phyloP scores from a whole-genome alignment of 352 stramenopile species.

The Elongisporangium prolatum region DNA sequence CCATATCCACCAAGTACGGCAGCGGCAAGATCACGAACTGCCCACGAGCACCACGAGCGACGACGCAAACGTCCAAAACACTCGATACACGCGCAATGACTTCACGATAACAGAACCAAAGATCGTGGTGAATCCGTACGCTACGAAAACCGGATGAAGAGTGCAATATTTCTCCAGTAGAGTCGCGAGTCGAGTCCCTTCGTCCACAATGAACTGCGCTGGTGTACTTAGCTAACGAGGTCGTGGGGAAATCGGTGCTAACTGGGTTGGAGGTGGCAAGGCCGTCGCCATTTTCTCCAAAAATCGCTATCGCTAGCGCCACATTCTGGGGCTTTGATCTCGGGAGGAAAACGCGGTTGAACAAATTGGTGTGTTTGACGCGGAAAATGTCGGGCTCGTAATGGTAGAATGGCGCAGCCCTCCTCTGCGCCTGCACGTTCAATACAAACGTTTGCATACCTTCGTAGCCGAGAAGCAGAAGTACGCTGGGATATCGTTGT shows the following conservation, averaged over 20 bases:
- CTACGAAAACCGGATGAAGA: too few relatives aligned
- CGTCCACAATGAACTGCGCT: conserved; percentile 9
- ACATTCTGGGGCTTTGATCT: conserved; percentile 11
- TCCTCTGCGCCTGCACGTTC: conserved; percentile 8
- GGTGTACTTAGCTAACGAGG: conserved; percentile 26
- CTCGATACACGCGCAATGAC: too few relatives aligned
- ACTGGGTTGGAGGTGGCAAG: conserved; percentile 27
- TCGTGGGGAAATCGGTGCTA: conserved; percentile 28
- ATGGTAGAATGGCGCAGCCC: conserved; percentile 37
- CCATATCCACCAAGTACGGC: too few relatives aligned
- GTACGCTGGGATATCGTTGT: conserved; percentile 34
- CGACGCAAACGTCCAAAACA: too few relatives aligned
- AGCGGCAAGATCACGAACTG: too few relatives aligned
- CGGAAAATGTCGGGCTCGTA: conserved; percentile 47
- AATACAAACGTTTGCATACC: conserved; percentile 9
- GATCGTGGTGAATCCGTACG: too few relatives aligned
- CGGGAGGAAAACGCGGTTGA: conserved; percentile 37
- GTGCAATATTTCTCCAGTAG: conserved; percentile 23
- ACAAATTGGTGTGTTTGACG: conserved; percentile 17
- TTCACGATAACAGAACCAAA: too few relatives aligned
- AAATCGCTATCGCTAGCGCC: conserved; percentile 10
- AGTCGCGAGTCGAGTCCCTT: conserved; percentile 5
- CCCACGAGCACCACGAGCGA: too few relatives aligned
- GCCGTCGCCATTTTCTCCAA: conserved; percentile 40
- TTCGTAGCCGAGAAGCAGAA: conserved; percentile 32